Conservation (phyloP, 768 basidiomycete genomes). For the Panaeolus papilionaceus region DNA sequence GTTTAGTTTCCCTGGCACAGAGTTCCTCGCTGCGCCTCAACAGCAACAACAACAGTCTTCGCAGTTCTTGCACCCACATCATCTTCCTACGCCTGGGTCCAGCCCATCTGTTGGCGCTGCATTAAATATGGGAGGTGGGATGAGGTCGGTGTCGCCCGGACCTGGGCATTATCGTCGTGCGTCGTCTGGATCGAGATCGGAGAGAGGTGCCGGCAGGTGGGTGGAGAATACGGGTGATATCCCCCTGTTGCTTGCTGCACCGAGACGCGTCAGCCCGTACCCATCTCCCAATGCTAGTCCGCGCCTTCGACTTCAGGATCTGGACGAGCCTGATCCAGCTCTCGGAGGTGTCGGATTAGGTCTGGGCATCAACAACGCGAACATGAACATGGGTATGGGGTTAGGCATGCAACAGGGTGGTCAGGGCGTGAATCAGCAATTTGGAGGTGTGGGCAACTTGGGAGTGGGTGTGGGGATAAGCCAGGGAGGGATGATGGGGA, state of each 20-base stretch:
- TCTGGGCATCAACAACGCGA: constrained; percentile 13
- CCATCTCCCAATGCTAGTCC: constrained; percentile 75
- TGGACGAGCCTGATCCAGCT: constrained; percentile 38
- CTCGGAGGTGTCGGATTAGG: constrained; percentile 16
- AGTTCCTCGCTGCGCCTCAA: constrained; percentile 13
- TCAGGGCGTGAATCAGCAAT: neutral
- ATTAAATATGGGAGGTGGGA: constrained; percentile 16
- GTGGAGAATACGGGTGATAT: constrained; percentile 24
- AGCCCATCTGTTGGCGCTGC: constrained; percentile 33
- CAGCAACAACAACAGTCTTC: constrained; percentile 18
- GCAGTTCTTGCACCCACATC: constrained; percentile 20
- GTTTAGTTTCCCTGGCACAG: constrained; percentile 17
- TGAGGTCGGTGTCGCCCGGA: constrained; percentile 23
- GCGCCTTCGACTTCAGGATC: constrained; percentile 54
- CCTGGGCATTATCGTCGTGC: constrained; percentile 46
- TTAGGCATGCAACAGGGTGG: constrained; percentile 15
- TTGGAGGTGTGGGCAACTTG: constrained; percentile 19
- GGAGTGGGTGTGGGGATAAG: constrained; percentile 18
- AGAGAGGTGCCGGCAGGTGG: constrained; percentile 45
- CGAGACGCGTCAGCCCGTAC: constrained; percentile 60
- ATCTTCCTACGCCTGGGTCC: constrained; percentile 21
- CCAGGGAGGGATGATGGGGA: constrained; percentile 18
- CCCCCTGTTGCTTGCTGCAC: constrained; percentile 12
- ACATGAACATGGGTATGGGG: constrained; percentile 20
- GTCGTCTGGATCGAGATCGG: constrained; percentile 47